Base-by-base conservation (phyloP, 768 basidiomycete species). In the Xerocomellus intermedius region DNA sequence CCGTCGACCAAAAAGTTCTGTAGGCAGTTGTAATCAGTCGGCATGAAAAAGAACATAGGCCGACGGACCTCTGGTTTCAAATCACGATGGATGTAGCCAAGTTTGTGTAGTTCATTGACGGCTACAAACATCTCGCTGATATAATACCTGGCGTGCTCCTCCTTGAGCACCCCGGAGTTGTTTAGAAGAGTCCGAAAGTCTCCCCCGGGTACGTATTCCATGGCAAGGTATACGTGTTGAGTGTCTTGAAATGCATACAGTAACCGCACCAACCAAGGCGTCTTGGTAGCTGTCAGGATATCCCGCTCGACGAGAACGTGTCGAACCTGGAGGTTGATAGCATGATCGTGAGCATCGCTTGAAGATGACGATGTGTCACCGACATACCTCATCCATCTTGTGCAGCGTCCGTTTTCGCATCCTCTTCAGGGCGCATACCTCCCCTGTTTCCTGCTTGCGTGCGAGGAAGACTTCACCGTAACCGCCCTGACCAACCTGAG, bases 201-300 rank as follows among this genome's bases (percentile, higher is more conserved):
- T 46, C 97, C 97, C 21, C 97, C 97, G 1, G 95, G 94, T 17
- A 98, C 95, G 69, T 97, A 98, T 78, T 98, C 95, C 96, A 98
- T 98, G 2, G 96, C 96, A 43, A 98, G 87, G 68, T 95, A 98
- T 17, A 98, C 94, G 63, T 90, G 80, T 52, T 89, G 79, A 0
- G 84, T 77, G 66, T 99, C 96, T 73, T 99, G 97, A 74, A 99
- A 99, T 3, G 97, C 97, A 67, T 99, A 99, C 5, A 99, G 76
- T 8, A 99, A 77, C 24, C 87, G 79, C 44, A 98, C 97, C 54
- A 99, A 81, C 97, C 97, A 99, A 2, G 96, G 93, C 0, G 94
- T 96, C 73, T 96, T 95, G 26, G 96, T 98, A 2, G 94, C 92
- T 0, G 95, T 98, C 59, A 99, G 75, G 65, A 99, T 99, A 70